phyloP scores from a whole-genome alignment of 768 basidiomycete species.

The Psilocybe cyanescens region DNA sequence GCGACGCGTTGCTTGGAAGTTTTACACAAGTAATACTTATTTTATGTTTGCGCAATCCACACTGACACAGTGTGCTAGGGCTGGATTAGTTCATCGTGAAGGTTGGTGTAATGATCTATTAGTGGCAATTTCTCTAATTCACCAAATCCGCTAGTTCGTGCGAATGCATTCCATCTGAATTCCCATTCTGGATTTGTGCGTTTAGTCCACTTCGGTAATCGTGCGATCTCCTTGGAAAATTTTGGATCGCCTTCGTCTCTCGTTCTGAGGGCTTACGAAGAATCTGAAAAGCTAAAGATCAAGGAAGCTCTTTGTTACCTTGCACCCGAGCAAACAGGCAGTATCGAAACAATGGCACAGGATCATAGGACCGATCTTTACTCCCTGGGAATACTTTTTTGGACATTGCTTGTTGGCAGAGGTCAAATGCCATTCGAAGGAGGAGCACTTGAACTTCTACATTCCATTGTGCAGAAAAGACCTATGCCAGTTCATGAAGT shows the following conservation, averaged over 20 bases:
- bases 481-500: slow-evolving; percentile 80
- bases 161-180: slow-evolving; percentile 78
- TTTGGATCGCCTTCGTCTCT: slow-evolving; percentile 74
- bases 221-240: slow-evolving; percentile 70
- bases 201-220: slow-evolving; percentile 76
- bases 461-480: slow-evolving; percentile 72
- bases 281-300: slow-evolving; percentile 67
- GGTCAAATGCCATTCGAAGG: slow-evolving; percentile 69
- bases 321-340: slow-evolving; percentile 78
- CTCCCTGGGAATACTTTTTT: slow-evolving; percentile 73
- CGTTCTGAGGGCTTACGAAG: slow-evolving; percentile 63
- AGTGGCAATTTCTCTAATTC: neutral
- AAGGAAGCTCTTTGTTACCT: slow-evolving; percentile 79
- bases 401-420: slow-evolving; percentile 74
- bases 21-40: slow-evolving; percentile 54
- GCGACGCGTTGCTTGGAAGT: slow-evolving; percentile 73
- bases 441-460: slow-evolving; percentile 62
- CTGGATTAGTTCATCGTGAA: slow-evolving; percentile 71
- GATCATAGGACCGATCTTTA: slow-evolving; percentile 79
- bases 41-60: slow-evolving; percentile 5
- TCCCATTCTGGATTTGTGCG: slow-evolving; percentile 71
- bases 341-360: slow-evolving; percentile 70
- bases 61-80: slow-evolving; percentile 32
- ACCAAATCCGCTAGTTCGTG: slow-evolving; percentile 51
- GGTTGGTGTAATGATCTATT: slow-evolving; percentile 34